These are phyloP conservation scores for Penicillium italicum DNA, from an alignment of 2,329 filamentous ascomycete genomes.

Conservation along the genomic window DNA sequence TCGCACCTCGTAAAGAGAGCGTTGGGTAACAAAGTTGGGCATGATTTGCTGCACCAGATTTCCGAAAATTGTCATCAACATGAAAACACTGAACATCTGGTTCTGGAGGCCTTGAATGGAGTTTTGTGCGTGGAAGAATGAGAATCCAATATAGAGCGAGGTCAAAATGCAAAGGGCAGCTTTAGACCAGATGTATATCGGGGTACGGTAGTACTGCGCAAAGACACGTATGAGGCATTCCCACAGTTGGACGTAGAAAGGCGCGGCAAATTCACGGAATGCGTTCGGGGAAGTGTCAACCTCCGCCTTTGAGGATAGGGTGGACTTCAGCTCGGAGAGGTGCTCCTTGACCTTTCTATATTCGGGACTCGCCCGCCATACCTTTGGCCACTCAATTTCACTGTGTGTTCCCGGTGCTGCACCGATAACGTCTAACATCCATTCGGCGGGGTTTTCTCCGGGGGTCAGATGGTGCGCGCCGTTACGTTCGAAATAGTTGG, in stretches of 20 bases:
- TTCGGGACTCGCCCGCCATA: conserved; percentile 32
- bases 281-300: conserved; percentile 5
- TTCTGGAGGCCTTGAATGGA: conserved; percentile 77
- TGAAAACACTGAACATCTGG: conserved; percentile 82
- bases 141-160: conserved; percentile 75
- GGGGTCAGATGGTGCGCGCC: conserved; percentile 44
- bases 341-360: neutral
- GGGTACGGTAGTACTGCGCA: neutral
- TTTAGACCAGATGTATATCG: conserved; percentile 68
- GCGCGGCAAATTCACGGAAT: conserved; percentile 69
- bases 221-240: neutral
- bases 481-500: conserved; percentile 60
- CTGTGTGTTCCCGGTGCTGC: conserved; percentile 63
- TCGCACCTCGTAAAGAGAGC: conserved; percentile 55
- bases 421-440: conserved; percentile 58
- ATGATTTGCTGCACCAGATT: conserved; percentile 54
- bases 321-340: conserved; percentile 53
- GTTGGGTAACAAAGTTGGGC: conserved; percentile 54
- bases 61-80: conserved; percentile 59
- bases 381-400: conserved; percentile 57
- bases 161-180: conserved; percentile 59
- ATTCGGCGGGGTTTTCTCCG: conserved; percentile 58
- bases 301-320: conserved; percentile 48
- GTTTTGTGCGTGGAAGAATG: conserved; percentile 69
- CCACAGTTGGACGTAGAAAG: conserved; percentile 28